Base-by-base conservation (phyloP, 371 early-diverging fungal species). In the Circinella minor region DNA sequence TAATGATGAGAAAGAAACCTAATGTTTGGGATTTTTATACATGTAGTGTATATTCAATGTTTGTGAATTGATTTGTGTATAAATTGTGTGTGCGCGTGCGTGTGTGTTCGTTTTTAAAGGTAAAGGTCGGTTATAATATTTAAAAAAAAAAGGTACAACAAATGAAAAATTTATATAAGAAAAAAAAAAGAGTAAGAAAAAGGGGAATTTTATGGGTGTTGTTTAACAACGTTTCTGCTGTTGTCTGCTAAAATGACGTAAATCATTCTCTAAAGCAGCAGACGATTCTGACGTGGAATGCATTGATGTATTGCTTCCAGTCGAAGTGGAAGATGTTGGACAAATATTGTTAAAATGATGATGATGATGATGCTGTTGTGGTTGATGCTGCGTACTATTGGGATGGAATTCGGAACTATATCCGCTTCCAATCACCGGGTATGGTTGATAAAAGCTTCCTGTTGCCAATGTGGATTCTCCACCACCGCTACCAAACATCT, bases 221-320 rank as follows among this genome's bases (percentile, higher is more conserved):
- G 7, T 38, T 65, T 51, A 70, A 43, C 65, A 65, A 18, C 65
- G 65, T 34, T 65, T 61, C 38, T 70, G 69, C 46, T 69, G 69
- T 59, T 59, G 67, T 47, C 67, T 57, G 54, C 46, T 46, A 48
- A 47, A 39, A 60, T 57, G 67, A 20, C 67, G 67, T 18, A 67
- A 37, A 67, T 67, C 67, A 60, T 54, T 59, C 34, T 67, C 67
- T 20, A 65, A 54, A 8, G 65, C 65, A 54, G 65, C 46, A 37
- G 65, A 51, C 51, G 67, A 67, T 36, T 76, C 77, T 47, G 78
- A 74, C 65, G 77, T 73, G 39, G 79, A 79, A 47, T 80, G 80
- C 77, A 80, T 73, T n/a, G 80, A 80, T 27, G 73, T 77, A 36
- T 80, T 77, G 68, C 80, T 80, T 36, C 80, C 80, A 9, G 80